phyloP scores from a whole-genome alignment of 2,329 filamentous ascomycete species.

The Ophiosphaerella korrae region DNA sequence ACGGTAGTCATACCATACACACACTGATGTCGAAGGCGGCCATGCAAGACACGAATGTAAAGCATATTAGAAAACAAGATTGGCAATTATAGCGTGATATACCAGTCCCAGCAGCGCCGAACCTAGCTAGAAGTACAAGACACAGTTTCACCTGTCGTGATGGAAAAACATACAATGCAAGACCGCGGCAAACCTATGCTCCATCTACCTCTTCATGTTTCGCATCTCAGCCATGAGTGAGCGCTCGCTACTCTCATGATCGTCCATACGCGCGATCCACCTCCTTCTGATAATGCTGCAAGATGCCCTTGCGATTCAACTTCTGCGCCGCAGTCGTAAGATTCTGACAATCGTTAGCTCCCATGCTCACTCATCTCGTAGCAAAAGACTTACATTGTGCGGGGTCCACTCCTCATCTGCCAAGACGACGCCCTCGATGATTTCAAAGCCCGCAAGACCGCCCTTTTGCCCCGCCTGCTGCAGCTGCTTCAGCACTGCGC shows the following conservation, averaged over 20 bases:
- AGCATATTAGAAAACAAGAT: too few relatives aligned
- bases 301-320: conserved; percentile 57
- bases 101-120: neutral
- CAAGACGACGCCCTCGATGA: conserved; percentile 75
- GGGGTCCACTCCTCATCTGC: conserved; percentile 89
- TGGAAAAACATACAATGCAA: too few relatives aligned
- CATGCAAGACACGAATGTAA: neutral
- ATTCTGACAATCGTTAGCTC: conserved; percentile 43
- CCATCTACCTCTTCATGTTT: too few relatives aligned
- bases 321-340: conserved; percentile 60
- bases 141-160: neutral
- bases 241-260: conserved; percentile 1
- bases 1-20: conserved; percentile 1
- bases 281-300: conserved; percentile 58
- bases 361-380: neutral
- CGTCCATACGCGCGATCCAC: conserved; percentile 54
- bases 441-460: conserved; percentile 73
- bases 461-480: conserved; percentile 67
- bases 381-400: conserved; percentile 68
- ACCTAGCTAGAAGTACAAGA: conserved; percentile 9
- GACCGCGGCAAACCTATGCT: too few relatives aligned
- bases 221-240: too few relatives aligned
- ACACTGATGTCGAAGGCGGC: too few relatives aligned
- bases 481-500: conserved; percentile 71
- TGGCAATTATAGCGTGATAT: neutral